Conservation (phyloP, 2,329 filamentous ascomycete species). For the Dactylonectria macrodidyma region DNA sequence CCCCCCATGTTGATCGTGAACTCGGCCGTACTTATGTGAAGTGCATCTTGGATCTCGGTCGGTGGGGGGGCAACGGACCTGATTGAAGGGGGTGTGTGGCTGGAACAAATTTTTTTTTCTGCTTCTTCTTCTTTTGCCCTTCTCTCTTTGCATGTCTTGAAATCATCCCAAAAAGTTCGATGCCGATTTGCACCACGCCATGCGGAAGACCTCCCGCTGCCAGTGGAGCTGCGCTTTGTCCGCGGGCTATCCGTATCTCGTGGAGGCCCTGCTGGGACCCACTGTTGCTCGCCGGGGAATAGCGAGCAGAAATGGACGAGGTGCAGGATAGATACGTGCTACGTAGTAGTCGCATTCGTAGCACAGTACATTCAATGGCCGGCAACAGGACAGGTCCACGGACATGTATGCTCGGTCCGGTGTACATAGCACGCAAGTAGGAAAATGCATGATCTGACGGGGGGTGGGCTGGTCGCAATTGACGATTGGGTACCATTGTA, state of each 20-base stretch:
- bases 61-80: neutral
- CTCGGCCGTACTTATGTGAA: neutral
- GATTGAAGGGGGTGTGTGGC: constrained; percentile 4
- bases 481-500: constrained; percentile 9
- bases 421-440: neutral
- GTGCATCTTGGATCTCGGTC: neutral
- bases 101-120: neutral
- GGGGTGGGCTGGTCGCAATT: constrained; percentile 19
- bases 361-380: constrained; percentile 4
- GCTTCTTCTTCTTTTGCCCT: neutral
- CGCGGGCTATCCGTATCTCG: constrained; percentile 16
- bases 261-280: neutral
- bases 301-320: constrained; percentile 6
- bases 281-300: neutral
- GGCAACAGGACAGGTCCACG: constrained; percentile 31
- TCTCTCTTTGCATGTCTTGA: no score
- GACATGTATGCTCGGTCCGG: constrained; percentile 15
- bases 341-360: no score
- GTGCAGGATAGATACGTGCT: constrained; percentile 3
- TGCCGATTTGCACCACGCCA: constrained; percentile 18
- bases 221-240: constrained; percentile 15
- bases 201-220: constrained; percentile 16
- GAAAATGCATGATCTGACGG: constrained; percentile 40
- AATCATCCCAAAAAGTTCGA: neutral
- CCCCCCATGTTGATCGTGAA: neutral